Conservation (phyloP, 2,329 filamentous ascomycete genomes). For the Aureobasidium subglaciale region DNA sequence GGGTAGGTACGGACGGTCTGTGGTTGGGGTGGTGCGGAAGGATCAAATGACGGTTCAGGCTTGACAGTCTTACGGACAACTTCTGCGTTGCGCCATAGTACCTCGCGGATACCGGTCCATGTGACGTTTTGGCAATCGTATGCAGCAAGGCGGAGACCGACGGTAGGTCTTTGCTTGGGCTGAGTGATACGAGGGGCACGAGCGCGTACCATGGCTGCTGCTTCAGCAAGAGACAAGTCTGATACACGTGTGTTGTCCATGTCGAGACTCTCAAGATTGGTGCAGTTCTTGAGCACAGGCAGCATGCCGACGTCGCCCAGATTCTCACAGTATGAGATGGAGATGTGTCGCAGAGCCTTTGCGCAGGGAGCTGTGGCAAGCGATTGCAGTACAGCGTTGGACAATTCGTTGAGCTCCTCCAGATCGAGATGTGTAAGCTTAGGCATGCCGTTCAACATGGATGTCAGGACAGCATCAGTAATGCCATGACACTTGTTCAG, state of each 20-base stretch:
- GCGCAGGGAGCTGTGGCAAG: conserved; percentile 73
- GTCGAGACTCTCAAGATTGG: conserved; percentile 61
- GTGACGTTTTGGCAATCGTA: conserved; percentile 91
- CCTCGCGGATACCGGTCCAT: conserved; percentile 83
- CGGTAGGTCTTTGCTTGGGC: conserved; percentile 30
- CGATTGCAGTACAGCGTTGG: conserved; percentile 66
- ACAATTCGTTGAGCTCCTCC: conserved; percentile 74
- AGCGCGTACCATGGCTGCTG: conserved; percentile 67
- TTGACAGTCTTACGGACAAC: conserved; percentile 39
- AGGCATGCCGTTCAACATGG: conserved; percentile 67
- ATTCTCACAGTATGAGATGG: conserved; percentile 82
- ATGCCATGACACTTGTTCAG: conserved; percentile 70
- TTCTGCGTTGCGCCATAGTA: conserved; percentile 78
- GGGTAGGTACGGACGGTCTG: conserved; percentile 48
- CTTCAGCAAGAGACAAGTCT: conserved; percentile 77
- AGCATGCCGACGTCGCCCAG: conserved; percentile 79
- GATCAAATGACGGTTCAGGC: conserved; percentile 23
- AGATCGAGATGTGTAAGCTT: conserved; percentile 79
- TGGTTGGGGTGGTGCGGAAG: background rate
- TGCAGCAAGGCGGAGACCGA: conserved; percentile 69
- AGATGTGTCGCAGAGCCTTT: conserved; percentile 65
- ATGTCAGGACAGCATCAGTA: conserved; percentile 64
- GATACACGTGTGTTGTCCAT: conserved; percentile 93
- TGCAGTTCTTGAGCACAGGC: conserved; percentile 69
- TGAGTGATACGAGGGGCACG: conserved; percentile 37